These are phyloP conservation scores for Pseudogymnoascus sp. DNA, from an alignment of 2,329 filamentous ascomycete genomes.

Conservation along the genomic window DNA sequence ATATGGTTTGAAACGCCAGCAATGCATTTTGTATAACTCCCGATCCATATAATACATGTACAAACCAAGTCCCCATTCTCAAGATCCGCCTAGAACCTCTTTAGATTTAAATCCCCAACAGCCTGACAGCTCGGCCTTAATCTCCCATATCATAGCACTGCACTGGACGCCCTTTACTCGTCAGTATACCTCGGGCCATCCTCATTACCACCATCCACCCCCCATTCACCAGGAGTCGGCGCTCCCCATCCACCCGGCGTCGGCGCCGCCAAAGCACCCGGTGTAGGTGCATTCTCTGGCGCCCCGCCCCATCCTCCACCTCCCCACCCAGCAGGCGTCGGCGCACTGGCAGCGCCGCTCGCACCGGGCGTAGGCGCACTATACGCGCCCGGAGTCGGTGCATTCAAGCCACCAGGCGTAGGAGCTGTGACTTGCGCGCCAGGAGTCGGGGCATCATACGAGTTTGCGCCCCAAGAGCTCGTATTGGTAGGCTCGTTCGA, in stretches of 20 bases:
- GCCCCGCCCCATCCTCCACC: slow-evolving; percentile 20
- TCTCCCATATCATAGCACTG: neutral
- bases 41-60: slow-evolving; percentile 6
- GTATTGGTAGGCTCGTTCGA: slow-evolving; percentile 66
- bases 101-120: neutral
- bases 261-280: slow-evolving; percentile 59
- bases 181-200: slow-evolving; percentile 36
- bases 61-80: neutral
- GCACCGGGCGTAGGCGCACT: slow-evolving; percentile 64
- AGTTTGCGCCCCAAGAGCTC: slow-evolving; percentile 25
- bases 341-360: slow-evolving; percentile 38
- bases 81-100: neutral
- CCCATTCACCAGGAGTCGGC: slow-evolving; percentile 51
- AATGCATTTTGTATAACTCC: neutral
- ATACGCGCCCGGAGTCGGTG: slow-evolving; percentile 64
- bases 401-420: slow-evolving; percentile 54
- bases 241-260: slow-evolving; percentile 55
- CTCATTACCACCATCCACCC: slow-evolving; percentile 26
- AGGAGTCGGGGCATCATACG: slow-evolving; percentile 65
- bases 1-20: slow-evolving; percentile 2
- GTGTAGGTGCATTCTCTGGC: slow-evolving; percentile 58
- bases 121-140: neutral
- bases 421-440: slow-evolving; percentile 50
- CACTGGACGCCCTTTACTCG: neutral
- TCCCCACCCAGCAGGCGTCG: slow-evolving; percentile 22